phyloP scores from a whole-genome alignment of 164 flowering plant genomes.

The Vitis vinifera region DNA sequence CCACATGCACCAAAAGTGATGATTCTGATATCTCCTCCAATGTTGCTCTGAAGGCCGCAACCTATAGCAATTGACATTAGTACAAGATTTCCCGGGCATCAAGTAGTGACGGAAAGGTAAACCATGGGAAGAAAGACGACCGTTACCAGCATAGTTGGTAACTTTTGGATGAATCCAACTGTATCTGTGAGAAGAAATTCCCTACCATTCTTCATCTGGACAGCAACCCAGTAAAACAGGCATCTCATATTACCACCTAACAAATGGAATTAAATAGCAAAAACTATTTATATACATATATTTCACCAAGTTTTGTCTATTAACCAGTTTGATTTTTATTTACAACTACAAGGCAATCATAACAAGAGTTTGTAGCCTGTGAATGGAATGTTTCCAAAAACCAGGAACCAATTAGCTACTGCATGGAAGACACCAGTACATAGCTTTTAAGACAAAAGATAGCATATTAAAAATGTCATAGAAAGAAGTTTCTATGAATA shows the following conservation, averaged over 20 bases:
- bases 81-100: too few species aligned
- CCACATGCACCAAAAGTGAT: slow-evolving; percentile 93
- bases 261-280: neutral
- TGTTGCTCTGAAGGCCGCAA: slow-evolving; percentile 98
- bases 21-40: slow-evolving; percentile 95
- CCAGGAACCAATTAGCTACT: neutral
- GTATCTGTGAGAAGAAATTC: slow-evolving; percentile 96
- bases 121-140: neutral
- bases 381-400: neutral
- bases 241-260: slow-evolving; percentile 6
- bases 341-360: too few species aligned
- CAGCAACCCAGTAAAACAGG: slow-evolving; percentile 17
- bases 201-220: slow-evolving; percentile 83
- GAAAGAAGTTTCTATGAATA: neutral
- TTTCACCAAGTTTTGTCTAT: too few species aligned
- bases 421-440: neutral
- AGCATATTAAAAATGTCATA: neutral
- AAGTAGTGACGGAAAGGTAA: too few species aligned
- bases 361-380: neutral
- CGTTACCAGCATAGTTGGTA: slow-evolving; percentile 86
- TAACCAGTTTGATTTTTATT: too few species aligned
- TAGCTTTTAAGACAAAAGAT: neutral
- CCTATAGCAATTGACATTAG: slow-evolving; percentile 29
- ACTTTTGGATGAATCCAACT: slow-evolving; percentile 95
- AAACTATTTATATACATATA: neutral